A percentile compares a stretch with the other conserved stretches of the same genome.
These are phyloP conservation scores for Candida chauliodis DNA, from an alignment of 805 yeast species.

Conservation along the genomic window DNA sequence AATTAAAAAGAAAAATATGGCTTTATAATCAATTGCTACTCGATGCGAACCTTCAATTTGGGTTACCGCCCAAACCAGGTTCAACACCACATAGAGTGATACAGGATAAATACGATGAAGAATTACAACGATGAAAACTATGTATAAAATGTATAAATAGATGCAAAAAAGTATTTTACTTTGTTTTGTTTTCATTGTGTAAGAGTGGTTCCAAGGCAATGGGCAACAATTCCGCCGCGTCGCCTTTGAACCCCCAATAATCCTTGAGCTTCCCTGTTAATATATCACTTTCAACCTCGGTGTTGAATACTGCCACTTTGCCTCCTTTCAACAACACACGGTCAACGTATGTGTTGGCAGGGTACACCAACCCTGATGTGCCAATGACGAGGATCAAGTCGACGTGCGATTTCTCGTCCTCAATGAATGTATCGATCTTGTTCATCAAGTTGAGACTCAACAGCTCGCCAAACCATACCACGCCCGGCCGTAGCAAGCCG, in stretches of 20 bases:
- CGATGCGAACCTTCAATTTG: constrained; percentile 39
- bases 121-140: constrained; percentile 8
- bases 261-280: constrained; percentile 36
- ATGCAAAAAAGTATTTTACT: too few species aligned
- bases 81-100: constrained; percentile 9
- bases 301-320: constrained; percentile 79
- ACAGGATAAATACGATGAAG: constrained; percentile 12
- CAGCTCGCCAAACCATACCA: constrained; percentile 94
- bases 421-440: constrained; percentile 67
- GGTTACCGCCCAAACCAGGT: constrained; percentile 23
- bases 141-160: not conserved
- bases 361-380: constrained; percentile 83
- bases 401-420: constrained; percentile 40
- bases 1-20: constrained; percentile 38
- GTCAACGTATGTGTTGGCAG: constrained; percentile 89
- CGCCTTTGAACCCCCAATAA: constrained; percentile 76
- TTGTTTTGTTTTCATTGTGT: not conserved
- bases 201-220: constrained; percentile 52
- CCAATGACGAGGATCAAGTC: constrained; percentile 83
- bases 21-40: constrained; percentile 39
- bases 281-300: constrained; percentile 51
- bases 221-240: constrained; percentile 72
- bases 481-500: constrained; percentile 78
- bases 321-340: constrained; percentile 72
- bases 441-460: constrained; percentile 63